Evolutionary conservation across 306 rosid genomes (phyloP).

Genomic region (Begonia fuchsioides): DNA sequence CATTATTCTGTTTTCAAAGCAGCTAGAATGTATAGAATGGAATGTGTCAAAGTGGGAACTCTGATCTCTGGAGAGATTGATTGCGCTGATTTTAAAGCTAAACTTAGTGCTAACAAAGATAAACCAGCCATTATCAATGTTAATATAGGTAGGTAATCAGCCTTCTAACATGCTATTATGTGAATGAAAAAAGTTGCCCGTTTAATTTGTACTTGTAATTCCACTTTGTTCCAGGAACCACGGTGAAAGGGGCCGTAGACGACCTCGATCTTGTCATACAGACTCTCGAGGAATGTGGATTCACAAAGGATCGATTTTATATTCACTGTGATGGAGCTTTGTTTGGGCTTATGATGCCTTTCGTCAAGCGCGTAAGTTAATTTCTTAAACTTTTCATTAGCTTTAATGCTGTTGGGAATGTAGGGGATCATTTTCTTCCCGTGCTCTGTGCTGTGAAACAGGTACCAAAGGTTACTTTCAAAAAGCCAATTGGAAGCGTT

Average conservation of each 20-base stretch:
- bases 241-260: constrained; percentile 56
- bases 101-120: constrained; percentile 24
- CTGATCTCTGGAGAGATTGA: constrained; percentile 45
- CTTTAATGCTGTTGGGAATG: too few relatives aligned
- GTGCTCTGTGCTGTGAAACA: too few relatives aligned
- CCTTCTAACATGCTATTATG: background rate
- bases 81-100: constrained; percentile 27
- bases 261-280: constrained; percentile 42
- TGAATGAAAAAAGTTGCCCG: too few relatives aligned
- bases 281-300: constrained; percentile 44
- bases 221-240: constrained; percentile 31
- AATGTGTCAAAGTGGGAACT: constrained; percentile 38
- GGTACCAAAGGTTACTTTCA: too few relatives aligned
- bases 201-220: too few relatives aligned
- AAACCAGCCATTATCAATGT: constrained; percentile 48
- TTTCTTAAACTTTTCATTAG: constrained; percentile 17
- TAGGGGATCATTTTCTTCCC: too few relatives aligned
- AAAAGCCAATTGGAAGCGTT: too few relatives aligned
- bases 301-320: constrained; percentile 36
- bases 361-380: constrained; percentile 29
- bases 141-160: constrained; percentile 36
- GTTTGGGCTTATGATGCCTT: constrained; percentile 62
- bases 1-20: constrained; percentile 70
- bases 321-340: constrained; percentile 66
- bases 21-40: constrained; percentile 47